Evolutionary conservation across 2,329 filamentous ascomycete genomes (phyloP), one percentile per base, ranked within the genome.

Genomic region (Dendrostoma leiphaemia): DNA sequence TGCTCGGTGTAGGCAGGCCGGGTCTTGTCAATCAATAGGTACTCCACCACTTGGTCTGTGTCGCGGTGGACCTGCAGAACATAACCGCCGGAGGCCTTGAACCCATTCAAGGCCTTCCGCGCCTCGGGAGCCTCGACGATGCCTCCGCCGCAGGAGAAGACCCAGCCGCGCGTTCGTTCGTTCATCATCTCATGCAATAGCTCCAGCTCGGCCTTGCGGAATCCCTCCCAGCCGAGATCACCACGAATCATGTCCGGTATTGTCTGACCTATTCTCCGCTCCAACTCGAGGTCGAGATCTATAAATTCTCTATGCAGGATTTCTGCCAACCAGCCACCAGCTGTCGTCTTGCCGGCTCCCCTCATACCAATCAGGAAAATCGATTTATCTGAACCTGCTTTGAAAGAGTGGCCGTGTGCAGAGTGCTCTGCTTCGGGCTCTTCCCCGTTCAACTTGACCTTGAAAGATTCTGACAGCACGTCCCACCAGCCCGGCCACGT

Each of bases 401-500:
- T 55, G 68, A 73, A 28, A 62, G 70, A 6, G 26, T 59, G 53
- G 23, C 61, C 56, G 51, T 62, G 65, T 35, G 68, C 67, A 28
- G 64, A 56, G 38, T 67, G 58, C 5, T 57, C 46, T 4, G 59
- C 57, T 15, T 65, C 63, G 6, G 71, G 68, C 62, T 95, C 91
- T 32, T 86, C 82, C 12, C 94, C 94, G 57, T 86, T 82, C n/a
- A 97, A 75, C 26, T 80, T 73, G 26, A 89, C 89, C 31, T 85
- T 79, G 75, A 97, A 99, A 13, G 84, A 82, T 61, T 89, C 84
- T 21, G 86, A 86, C 53, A 97, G 74, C 17, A 86, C 84, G 70
- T 99, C 94, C 94, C 94, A 99, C 91, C 94, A 99, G 9, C 93
- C 94, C 0, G 94, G 94, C 94, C 94, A 99, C 2, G 94, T 99